A percentile compares a stretch with the other conserved stretches of the same genome.
Conservation (phyloP, 805 yeast species). For the Starmerella sp. region DNA sequence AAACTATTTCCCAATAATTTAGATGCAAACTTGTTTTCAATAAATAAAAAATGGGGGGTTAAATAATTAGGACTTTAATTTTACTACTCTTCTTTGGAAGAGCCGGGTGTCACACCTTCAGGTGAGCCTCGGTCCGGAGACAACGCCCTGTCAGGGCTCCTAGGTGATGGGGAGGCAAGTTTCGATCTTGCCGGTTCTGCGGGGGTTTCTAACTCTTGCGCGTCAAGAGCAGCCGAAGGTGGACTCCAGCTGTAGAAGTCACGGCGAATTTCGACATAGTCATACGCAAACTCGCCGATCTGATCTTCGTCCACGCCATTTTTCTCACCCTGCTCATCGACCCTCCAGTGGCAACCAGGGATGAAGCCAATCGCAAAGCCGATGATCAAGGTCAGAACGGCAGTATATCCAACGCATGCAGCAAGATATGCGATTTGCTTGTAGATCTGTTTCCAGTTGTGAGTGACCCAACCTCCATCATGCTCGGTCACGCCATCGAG, state of each 20-base stretch:
- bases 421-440: conserved; percentile 74
- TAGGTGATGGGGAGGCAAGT: neutral
- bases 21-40: neutral
- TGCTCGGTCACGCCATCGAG: conserved; percentile 79
- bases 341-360: conserved; percentile 74
- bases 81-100: neutral
- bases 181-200: neutral
- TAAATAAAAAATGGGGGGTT: neutral
- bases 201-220: neutral
- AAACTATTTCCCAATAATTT: neutral
- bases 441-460: conserved; percentile 83
- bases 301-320: conserved; percentile 92
- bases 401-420: conserved; percentile 65
- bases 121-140: neutral
- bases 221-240: conserved; percentile 21
- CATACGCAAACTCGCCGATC: conserved; percentile 98
- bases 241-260: conserved; percentile 47
- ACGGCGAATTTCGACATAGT: conserved; percentile 91
- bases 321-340: conserved; percentile 74
- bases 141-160: neutral
- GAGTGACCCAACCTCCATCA: conserved; percentile 84
- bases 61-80: neutral
- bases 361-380: conserved; percentile 63
- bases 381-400: conserved; percentile 63
- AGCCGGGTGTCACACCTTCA: neutral